Evolutionary conservation across 106 monocot genomes (phyloP).

Genomic region (Alisma plantagoaquatica): DNA sequence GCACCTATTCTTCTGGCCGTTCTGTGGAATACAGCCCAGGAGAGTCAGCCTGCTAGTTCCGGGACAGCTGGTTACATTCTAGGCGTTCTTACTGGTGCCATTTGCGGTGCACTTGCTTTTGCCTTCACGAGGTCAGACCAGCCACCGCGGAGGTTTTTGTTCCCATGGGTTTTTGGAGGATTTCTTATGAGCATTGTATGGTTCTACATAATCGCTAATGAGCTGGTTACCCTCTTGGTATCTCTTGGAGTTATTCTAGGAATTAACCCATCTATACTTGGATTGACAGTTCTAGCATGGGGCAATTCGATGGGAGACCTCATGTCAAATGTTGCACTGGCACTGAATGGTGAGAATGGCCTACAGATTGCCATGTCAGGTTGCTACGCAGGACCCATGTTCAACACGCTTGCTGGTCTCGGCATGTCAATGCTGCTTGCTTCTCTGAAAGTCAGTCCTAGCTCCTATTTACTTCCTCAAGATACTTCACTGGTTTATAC

Average conservation of each 20-base stretch:
- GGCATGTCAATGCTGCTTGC: conserved; percentile 77
- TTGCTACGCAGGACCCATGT: conserved; percentile 97
- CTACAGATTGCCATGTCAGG: conserved; percentile 97
- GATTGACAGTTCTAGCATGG: conserved; percentile 91
- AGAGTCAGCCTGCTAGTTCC: conserved; percentile 8
- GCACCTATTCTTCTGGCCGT: conserved; percentile 73
- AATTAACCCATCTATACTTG: conserved; percentile 89
- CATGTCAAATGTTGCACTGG: conserved; percentile 82
- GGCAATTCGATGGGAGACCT: conserved; percentile 99
- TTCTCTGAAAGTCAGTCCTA: conserved; percentile 44
- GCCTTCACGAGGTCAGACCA: conserved; percentile 40
- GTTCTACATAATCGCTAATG: conserved; percentile 92
- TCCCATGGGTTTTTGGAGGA: conserved; percentile 95
- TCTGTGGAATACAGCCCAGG: conserved; percentile 38
- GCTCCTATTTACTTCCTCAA: conserved; percentile 46
- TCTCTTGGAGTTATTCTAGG: conserved; percentile 67
- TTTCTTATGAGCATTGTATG: conserved; percentile 89
- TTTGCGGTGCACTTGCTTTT: conserved; percentile 41
- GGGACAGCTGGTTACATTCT: conserved; percentile 23
- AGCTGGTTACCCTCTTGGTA: conserved; percentile 76
- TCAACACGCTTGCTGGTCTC: conserved; percentile 89
- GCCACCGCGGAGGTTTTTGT: conserved; percentile 61
- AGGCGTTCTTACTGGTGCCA: conserved; percentile 34
- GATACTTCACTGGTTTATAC: conserved; percentile 64
- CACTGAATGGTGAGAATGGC: conserved; percentile 75